Percentiles rank a stretch among this genome's conserved stretches.
Evolutionary conservation across 371 early-diverging fungal species (phyloP).

Genomic region (Syncephalis plumigaleata): DNA sequence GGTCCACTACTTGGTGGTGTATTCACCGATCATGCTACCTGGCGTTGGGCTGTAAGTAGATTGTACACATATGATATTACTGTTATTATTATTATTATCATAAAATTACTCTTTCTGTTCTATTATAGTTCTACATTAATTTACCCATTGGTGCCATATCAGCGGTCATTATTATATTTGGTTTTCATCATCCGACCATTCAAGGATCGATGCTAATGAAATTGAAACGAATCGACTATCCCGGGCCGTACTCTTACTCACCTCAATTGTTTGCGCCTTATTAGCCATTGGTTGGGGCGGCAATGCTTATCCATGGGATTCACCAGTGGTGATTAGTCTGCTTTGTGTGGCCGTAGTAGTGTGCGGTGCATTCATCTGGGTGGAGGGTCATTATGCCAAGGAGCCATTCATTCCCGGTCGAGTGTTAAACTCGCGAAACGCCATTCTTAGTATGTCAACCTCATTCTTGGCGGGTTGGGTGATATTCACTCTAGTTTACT

Average conservation of each 20-base stretch:
- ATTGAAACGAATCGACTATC: conserved; percentile 20
- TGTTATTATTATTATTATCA: too few species aligned
- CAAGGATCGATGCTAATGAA: conserved; percentile 17
- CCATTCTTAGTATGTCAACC: conserved; percentile 19
- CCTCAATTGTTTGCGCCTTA: conserved; percentile 1
- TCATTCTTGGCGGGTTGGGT: conserved; percentile 43
- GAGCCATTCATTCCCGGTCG: conserved; percentile 40
- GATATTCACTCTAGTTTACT: conserved; percentile 53
- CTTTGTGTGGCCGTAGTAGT: conserved; percentile 44
- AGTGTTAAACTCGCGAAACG: conserved; percentile 20
- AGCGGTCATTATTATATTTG: conserved; percentile 24
- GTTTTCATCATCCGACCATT: conserved; percentile 28
- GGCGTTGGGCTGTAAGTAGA: conserved; percentile 25
- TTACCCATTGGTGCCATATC: conserved; percentile 42
- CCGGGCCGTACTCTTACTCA: neutral
- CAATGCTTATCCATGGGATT: conserved; percentile 43
- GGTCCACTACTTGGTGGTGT: conserved; percentile 61
- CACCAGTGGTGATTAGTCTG: conserved; percentile 26
- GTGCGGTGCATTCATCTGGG: conserved; percentile 37
- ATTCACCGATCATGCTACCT: conserved; percentile 31
- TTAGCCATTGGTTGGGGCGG: conserved; percentile 9
- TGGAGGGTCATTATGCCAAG: conserved; percentile 21
- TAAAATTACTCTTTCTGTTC: too few species aligned
- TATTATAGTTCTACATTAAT: conserved; percentile 56
- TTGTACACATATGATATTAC: too few species aligned